Evolutionary conservation across 2,329 filamentous ascomycete species (phyloP), one percentile per base, ranked within the genome.

Genomic region (Zasmidium angulare): DNA sequence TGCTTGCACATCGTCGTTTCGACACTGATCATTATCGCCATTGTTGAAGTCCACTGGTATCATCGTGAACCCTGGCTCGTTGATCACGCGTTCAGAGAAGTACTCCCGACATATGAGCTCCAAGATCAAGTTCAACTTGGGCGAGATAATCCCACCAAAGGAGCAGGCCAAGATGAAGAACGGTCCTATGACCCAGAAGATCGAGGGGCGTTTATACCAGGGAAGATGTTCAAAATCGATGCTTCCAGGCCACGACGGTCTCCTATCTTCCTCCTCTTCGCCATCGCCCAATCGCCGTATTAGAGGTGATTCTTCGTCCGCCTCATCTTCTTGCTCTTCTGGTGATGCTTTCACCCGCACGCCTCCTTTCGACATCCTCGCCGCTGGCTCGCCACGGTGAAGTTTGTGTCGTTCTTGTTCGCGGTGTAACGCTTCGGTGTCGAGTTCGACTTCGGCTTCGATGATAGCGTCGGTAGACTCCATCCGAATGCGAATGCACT

Each of bases 51-150:
- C 71, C 2, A 93, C 81, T 0, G 89, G 89, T 0, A 82, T 71
- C 70, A 87, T 82, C 6, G 80, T 81, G 65, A 86, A 85, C 23
- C 75, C 78, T 0, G 88, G 87, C 63, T 90, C 81, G 9, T 75
- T 66, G 2, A 81, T 72, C 7, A 84, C 80, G 72, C 84, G 78
- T 67, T 96, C 89, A 22, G 87, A 82, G 65, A 95, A 89, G 75
- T 96, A 96, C 61, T 89, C 83, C 63, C 86, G 85, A 75, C 95
- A 99, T 54, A 98, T 85, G 24, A 99, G 81, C 59, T 88, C 84
- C 62, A 96, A 82, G 63, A 96, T 91, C 76, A 97, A 78, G 70
- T 96, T 96, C 63, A 96, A 81, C 73, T 89, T 95, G 10, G 93
- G 93, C 9, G 97, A 90, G 7, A 95, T 80, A 6, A 90, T 84